phyloP scores from a whole-genome alignment of 2,329 filamentous ascomycete genomes.

The Aspergillus brunneoviolaceus region DNA sequence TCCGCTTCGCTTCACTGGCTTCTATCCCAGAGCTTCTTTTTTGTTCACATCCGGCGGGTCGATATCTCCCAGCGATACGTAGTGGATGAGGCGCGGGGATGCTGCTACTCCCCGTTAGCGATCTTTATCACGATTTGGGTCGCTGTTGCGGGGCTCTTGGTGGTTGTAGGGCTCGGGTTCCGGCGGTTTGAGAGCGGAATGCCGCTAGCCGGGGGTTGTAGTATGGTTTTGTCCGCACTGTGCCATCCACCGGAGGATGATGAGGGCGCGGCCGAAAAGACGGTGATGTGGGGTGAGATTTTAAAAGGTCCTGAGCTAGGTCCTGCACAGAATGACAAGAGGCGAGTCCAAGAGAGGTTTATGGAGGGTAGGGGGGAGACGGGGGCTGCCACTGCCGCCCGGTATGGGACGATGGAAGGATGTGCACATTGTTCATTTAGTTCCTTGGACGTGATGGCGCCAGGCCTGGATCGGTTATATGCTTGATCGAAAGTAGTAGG shows the following conservation, averaged over 20 bases:
- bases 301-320: neutral
- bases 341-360: no score
- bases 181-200: neutral
- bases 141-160: neutral
- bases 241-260: neutral
- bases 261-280: neutral
- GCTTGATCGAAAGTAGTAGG: neutral
- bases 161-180: neutral
- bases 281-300: neutral
- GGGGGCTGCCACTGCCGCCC: no score
- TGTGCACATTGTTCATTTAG: neutral
- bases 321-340: neutral
- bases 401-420: no score
- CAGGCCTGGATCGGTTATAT: neutral
- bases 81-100: neutral
- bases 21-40: conserved; percentile 47
- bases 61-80: neutral
- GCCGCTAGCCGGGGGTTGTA: neutral
- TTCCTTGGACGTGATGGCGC: neutral
- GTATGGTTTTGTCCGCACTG: neutral
- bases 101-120: neutral
- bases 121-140: neutral
- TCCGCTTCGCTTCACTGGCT: conserved; percentile 48
- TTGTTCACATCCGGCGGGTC: neutral
- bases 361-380: no score